Evolutionary conservation across 2,329 filamentous ascomycete genomes (phyloP), one percentile per base, ranked within the genome.

Genomic region (Stenocarpella maydis): DNA sequence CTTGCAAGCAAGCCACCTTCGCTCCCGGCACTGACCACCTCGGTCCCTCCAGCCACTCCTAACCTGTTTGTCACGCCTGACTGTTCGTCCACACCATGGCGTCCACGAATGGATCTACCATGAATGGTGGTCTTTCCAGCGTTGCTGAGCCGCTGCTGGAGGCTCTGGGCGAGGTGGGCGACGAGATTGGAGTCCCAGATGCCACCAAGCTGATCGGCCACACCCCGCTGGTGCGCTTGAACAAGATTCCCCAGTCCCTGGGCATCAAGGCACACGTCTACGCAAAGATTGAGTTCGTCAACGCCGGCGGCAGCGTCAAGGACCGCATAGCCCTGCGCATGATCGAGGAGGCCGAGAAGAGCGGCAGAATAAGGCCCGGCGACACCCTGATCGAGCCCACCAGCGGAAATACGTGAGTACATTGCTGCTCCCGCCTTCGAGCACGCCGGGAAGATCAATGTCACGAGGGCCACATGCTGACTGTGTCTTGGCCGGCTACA

Each of bases 351-450:
- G 96, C 96, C 17, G 96, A 99, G 86, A 90, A 89, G 78, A 91
- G 88, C 65, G 96, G 96, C 54, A 90, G 95, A 73, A 98, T 99
- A 82, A 98, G 96, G 87, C 96, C 96, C 34, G 96, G 95, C 68
- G 95, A 98, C 82, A 98, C 94, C 65, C 84, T 99, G 77, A 99
- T 99, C 78, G 96, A 99, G 87, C 96, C 96, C 12, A 99, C 96
- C 58, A 97, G 94, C 77, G 96, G 96, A 67, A 99, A 99, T 81
- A 99, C 96, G 85, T 86, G 78, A 64, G 83, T 78, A 6, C 21
- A 34, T n/a, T 31, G 15, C 15, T n/a, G 83, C 77, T 60, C 81
- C 21, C 10, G n/a, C 14, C 1, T 8, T 37, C 12, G 41, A 41
- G 31, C 34, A 21, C 39, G n/a, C 58, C 41, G 4, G 26, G 2